phyloP scores from a whole-genome alignment of 2,329 filamentous ascomycete species.

The Akanthomyces dipterigenus region DNA sequence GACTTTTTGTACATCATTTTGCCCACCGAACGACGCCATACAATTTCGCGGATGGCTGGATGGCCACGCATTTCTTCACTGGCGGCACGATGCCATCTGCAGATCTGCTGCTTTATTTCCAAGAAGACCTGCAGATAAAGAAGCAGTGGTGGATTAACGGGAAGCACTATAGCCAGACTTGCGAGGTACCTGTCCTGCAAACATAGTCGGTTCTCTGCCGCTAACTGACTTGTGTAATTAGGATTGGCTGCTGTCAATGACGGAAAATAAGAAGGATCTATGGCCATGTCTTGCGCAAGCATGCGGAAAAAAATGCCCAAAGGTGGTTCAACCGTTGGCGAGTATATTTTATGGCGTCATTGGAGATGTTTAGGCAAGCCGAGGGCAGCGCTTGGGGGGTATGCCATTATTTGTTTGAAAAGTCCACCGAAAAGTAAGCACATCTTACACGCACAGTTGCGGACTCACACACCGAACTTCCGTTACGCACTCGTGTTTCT shows the following conservation, averaged over 20 bases:
- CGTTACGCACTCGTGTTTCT: background rate
- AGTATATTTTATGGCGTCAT: conserved; percentile 65
- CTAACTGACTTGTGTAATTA: conserved; percentile 17
- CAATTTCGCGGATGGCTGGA: conserved; percentile 66
- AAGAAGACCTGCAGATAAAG: conserved; percentile 51
- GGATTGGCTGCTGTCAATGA: conserved; percentile 59
- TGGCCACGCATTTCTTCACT: conserved; percentile 67
- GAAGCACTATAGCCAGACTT: conserved; percentile 58
- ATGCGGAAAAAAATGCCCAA: conserved; percentile 51
- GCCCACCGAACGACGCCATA: conserved; percentile 58
- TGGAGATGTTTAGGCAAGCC: conserved; percentile 57
- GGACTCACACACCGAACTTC: background rate
- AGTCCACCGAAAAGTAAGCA: conserved; percentile 26
- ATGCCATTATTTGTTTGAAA: conserved; percentile 59
- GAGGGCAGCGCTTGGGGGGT: conserved; percentile 63
- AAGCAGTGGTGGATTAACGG: conserved; percentile 61
- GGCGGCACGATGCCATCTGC: conserved; percentile 65
- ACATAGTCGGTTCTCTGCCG: background rate
- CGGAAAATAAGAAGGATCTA: conserved; percentile 48
- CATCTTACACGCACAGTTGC: background rate
- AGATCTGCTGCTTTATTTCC: conserved; percentile 61
- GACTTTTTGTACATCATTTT: conserved; percentile 67
- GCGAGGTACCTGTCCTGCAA: conserved; percentile 42
- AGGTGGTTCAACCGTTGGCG: conserved; percentile 67
- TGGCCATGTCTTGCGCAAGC: conserved; percentile 52